Evolutionary conservation across 1,284 basidiomycete species (phyloP), one percentile per base, ranked within the genome.

Genomic region (Anthracocystis setariae): DNA sequence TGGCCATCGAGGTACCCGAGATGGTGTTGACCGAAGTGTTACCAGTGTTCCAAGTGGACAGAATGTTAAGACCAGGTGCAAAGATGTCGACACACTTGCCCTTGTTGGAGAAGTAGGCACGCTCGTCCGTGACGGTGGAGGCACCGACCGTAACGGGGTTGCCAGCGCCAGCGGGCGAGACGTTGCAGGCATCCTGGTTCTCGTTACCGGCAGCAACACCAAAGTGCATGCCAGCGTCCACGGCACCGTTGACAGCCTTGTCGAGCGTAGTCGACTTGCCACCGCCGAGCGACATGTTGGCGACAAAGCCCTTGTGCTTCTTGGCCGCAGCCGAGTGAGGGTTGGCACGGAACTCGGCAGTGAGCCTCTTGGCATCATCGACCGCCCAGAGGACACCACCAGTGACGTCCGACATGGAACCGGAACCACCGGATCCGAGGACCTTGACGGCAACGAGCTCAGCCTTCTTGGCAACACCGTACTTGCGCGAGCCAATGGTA

Each of bases 251-350:
- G 67, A 98, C 93, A 47, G 91, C 89, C 37, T 88, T 87, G 79
- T 98, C 93, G 57, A 98, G 88, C 43, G 92, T 88, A 39, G 86
- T 87, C n/a, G 92, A 93, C 86, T 94, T 95, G 76, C 92, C 92
- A 81, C 95, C 95, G 73, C 95, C 95, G 54, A 98, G 90, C 82
- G 90, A 92, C 95, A 98, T 97, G 88, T 95, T 97, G 66, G 92
- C 93, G 73, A 98, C 94, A 38, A 94, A 95, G 37, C 95, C 95
- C 86, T 94, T 94, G 87, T 92, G 90, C 64, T 86, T 86, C 74
- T 76, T 76, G 67, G 90, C 90, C 81, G 87, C 88, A 54, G 90
- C 89, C n/a, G 87, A 88, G 50, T 83, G 85, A 58, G 85, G 87
- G 76, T 88, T 83, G 84, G 93, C 90, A 15, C 87, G 87, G 20